Conservation (phyloP, 768 basidiomycete genomes). For the Termitomyces sp. region DNA sequence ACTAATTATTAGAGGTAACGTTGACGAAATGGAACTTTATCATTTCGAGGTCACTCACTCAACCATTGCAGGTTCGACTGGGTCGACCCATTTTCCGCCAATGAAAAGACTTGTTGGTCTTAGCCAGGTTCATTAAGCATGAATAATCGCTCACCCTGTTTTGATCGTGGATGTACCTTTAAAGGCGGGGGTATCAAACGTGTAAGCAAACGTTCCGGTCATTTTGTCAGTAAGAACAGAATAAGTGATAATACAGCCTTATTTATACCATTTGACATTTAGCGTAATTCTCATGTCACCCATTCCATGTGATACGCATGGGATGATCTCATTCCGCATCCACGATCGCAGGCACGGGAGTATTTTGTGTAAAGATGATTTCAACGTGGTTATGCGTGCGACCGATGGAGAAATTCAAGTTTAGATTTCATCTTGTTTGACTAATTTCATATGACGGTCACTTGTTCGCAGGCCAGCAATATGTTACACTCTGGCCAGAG, state of each 20-base stretch:
- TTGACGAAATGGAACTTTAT: no score
- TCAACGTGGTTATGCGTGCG: neutral
- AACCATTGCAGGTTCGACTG: no score
- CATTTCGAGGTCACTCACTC: no score
- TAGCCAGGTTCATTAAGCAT: neutral
- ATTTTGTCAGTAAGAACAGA: constrained; percentile 15
- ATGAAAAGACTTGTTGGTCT: neutral
- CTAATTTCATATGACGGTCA: no score
- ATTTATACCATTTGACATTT: neutral
- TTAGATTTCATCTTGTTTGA: neutral
- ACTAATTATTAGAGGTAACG: no score
- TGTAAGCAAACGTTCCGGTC: constrained; percentile 35
- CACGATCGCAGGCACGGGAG: neutral
- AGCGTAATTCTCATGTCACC: neutral
- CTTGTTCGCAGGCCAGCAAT: no score
- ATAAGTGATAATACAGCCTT: neutral
- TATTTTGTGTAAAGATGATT: neutral
- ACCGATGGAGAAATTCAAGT: neutral
- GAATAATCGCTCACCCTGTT: constrained; percentile 38
- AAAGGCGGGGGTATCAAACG: constrained; percentile 49
- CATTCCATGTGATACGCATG: no score
- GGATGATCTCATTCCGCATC: no score
- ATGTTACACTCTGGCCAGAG: no score
- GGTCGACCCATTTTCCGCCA: no score
- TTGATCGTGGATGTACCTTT: constrained; percentile 50